Conservation (phyloP, 2,329 filamentous ascomycete species). For the Hypoxylon sp. region DNA sequence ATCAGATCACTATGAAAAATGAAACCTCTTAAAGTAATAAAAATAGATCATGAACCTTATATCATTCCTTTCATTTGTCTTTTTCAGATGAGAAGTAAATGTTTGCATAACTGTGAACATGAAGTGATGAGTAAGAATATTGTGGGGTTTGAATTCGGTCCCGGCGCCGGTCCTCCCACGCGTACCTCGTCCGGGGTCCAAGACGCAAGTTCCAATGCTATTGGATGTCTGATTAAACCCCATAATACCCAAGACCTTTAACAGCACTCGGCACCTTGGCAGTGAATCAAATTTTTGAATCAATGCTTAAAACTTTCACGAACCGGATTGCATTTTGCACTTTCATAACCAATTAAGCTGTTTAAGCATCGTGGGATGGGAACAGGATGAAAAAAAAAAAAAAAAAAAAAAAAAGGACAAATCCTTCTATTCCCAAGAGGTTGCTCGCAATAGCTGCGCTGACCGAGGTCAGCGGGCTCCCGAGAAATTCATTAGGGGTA, state of each 20-base stretch:
- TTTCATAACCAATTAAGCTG: background rate
- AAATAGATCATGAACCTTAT: background rate
- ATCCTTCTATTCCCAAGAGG: background rate
- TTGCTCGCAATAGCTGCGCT: background rate
- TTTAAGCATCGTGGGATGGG: background rate
- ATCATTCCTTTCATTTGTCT: background rate
- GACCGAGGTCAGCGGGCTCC: background rate
- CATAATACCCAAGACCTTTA: background rate
- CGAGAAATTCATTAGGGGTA: background rate
- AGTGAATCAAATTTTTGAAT: background rate
- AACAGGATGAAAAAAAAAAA: background rate
- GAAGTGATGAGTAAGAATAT: background rate
- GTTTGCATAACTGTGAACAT: background rate
- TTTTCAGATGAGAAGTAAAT: background rate
- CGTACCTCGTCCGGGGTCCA: constrained; percentile 1
- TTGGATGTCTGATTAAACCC: background rate
- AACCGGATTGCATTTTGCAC: background rate
- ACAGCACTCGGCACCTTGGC: constrained; percentile 10
- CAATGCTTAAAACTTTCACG: background rate
- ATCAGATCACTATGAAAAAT: constrained; percentile 5
- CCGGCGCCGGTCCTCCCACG: background rate
- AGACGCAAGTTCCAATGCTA: background rate
- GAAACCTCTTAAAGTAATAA: constrained; percentile 1
- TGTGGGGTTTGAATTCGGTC: constrained; percentile 6
- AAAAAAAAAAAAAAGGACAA: background rate